Base-by-base conservation (phyloP, 73 alveolate species). In the Uronychia binucleata region DNA sequence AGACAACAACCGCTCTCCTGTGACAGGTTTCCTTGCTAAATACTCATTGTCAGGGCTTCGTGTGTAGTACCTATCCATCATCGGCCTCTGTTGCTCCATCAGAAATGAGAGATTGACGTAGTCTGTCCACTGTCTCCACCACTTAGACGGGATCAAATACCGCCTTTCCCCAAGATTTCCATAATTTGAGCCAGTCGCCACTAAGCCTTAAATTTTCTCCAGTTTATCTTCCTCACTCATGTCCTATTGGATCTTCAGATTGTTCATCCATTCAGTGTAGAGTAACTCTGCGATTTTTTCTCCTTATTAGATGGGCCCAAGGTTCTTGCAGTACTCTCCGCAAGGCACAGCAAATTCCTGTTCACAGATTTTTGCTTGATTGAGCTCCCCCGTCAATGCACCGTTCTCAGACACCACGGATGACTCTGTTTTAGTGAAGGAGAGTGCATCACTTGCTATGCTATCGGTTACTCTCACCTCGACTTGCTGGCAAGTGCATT, bases 61-160 rank as follows among this genome's bases (percentile, higher is more conserved):
- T n/a, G n/a, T n/a, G n/a, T n/a, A n/a, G n/a, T n/a, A n/a, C n/a
- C n/a, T n/a, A n/a, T n/a, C n/a, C n/a, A n/a, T n/a, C n/a, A n/a
- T n/a, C n/a, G n/a, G n/a, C n/a, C n/a, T n/a, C n/a, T n/a, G n/a
- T n/a, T n/a, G n/a, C 19, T 46, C 67, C 67, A 46, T 46, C 5
- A 19, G 5, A 46, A 11, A 11, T 11, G 67, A 46, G 67, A 46
- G 67, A 58, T 85, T 85, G 33, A 81, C 91, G 33, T 25, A 85
- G 57, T 85, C 91, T 77, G 86, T 58, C 91, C 91, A 85, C 74
- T 85, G 1, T 77, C 86, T 33, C 91, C 91, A 85, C 91, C 91
- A 85, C 28, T 28, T 26, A 34, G 91, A 33, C 26, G 75, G 1
- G 26, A 85, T 57, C 34, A 85, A 58, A 34, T 77, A 85, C 67